phyloP scores from a whole-genome alignment of 345 rosid genomes.

The Nephelium lappaceum region DNA sequence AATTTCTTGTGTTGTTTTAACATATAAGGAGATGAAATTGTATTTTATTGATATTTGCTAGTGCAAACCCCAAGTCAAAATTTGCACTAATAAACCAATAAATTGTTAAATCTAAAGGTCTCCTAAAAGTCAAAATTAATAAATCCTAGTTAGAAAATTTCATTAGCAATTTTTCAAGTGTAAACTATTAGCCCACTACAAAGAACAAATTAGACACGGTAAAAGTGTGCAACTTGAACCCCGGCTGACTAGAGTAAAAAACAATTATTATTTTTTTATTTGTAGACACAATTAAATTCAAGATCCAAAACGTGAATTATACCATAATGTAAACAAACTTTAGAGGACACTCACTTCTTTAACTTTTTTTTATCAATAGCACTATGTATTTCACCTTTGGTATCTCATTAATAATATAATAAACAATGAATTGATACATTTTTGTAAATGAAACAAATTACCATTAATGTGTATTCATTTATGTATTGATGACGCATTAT shows the following conservation, averaged over 20 bases:
- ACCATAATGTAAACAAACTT: not conserved
- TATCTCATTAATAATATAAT: too few species aligned
- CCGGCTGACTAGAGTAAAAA: not conserved
- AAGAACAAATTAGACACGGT: not conserved
- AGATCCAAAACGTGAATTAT: too few species aligned
- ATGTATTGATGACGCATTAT: too few species aligned
- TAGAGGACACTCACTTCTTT: not conserved
- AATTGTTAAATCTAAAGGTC: too few species aligned
- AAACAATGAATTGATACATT: too few species aligned
- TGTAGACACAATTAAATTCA: too few species aligned
- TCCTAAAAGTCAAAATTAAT: not conserved
- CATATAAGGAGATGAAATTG: not conserved
- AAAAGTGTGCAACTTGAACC: not conserved
- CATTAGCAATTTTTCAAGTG: not conserved
- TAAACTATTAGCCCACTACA: not conserved
- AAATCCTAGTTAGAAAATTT: not conserved
- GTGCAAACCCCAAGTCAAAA: not conserved
- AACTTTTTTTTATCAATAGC: too few species aligned
- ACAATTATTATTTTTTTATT: too few species aligned
- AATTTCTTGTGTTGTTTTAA: not conserved
- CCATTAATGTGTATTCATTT: too few species aligned
- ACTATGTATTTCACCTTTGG: too few species aligned
- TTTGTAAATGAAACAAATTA: too few species aligned
- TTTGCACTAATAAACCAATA: not conserved
- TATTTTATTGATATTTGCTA: too few species aligned